These are phyloP conservation scores for Sclerotinia trifoliorum DNA, from an alignment of 2,329 filamentous ascomycete species.

Conservation along the genomic window DNA sequence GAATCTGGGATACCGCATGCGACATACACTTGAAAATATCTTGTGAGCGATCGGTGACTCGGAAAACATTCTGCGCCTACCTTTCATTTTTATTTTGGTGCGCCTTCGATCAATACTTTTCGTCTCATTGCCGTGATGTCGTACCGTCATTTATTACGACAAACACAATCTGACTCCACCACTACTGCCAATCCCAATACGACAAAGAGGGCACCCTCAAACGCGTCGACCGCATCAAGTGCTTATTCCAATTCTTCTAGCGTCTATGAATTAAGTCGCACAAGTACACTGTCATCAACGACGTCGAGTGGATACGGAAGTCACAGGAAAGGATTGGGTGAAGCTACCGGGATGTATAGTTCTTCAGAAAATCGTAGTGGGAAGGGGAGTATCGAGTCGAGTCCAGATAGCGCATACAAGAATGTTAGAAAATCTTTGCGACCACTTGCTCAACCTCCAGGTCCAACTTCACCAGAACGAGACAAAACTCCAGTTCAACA, in stretches of 20 bases:
- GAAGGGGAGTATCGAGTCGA: conserved; percentile 43
- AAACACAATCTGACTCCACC: conserved; percentile 53
- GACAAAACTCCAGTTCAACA: conserved; percentile 37
- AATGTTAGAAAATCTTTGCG: conserved; percentile 74
- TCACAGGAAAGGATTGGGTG: conserved; percentile 75
- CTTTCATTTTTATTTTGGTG: conserved; percentile 14
- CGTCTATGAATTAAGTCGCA: conserved; percentile 55
- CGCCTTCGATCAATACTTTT: conserved; percentile 6
- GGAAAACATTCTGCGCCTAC: background rate
- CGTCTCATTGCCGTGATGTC: conserved; percentile 47
- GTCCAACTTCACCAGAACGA: conserved; percentile 44
- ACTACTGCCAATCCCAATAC: conserved; percentile 22
- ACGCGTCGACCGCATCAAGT: conserved; percentile 68
- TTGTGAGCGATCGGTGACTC: conserved; percentile 3
- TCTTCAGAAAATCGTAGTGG: conserved; percentile 49
- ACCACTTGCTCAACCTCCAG: conserved; percentile 67
- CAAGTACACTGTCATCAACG: conserved; percentile 71
- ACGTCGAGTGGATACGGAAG: conserved; percentile 60
- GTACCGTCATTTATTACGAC: conserved; percentile 58
- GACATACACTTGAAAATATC: background rate
- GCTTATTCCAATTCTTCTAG: conserved; percentile 57
- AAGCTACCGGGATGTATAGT: conserved; percentile 58
- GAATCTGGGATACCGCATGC: conserved; percentile 8
- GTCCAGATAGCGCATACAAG: conserved; percentile 65
- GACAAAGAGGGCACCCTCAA: conserved; percentile 62